Evolutionary conservation across 371 early-diverging fungal genomes (phyloP), one percentile per base, ranked within the genome.

Genomic region (Rhizomucor pusillus): DNA sequence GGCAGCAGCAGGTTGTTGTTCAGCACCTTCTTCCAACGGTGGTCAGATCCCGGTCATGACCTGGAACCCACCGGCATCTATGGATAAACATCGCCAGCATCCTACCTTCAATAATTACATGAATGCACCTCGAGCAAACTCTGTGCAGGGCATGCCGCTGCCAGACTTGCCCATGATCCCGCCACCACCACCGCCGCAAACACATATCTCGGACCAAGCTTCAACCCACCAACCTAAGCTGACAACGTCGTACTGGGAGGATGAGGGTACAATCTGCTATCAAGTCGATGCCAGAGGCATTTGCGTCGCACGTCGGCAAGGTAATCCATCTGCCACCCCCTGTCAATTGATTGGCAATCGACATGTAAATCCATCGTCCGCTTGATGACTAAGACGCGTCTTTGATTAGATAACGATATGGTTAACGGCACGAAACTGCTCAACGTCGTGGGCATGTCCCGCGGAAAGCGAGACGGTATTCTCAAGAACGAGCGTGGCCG

Each of bases 401-500:
- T 20, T 40, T 41, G 41, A 24, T n/a, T 47, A 73, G 90, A 92
- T 60, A 88, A 90, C 58, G 81, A 90, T 59, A 89, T 89, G 88
- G 81, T 91, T 40, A 91, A 92, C 62, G 90, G 92, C n/a, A 92
- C 92, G 23, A 92, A 92, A 59, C 73, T 92, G 19, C 70, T 91
- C 9, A 92, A 92, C 55, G 90, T 92, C 11, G 88, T 85, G 24
- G 88, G 89, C 48, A 90, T 92, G 91, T 87, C 92, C 49, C 84
- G 92, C 18, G 92, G 92, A 50, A 90, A 89, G 66, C 80, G 92
- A n/a, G 92, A 92, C 59, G 89, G 90, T 16, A 91, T 92, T 47
- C 75, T 92, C 29, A 92, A 92, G 69, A 88, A 89, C 54, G 92
- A 92, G 62, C 86, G 85, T 59, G 91, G 88, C 16, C 78, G 92